Evolutionary conservation across 345 rosid genomes (phyloP), one percentile per base, ranked within the genome.

Genomic region (Dipteronia sinensis): DNA sequence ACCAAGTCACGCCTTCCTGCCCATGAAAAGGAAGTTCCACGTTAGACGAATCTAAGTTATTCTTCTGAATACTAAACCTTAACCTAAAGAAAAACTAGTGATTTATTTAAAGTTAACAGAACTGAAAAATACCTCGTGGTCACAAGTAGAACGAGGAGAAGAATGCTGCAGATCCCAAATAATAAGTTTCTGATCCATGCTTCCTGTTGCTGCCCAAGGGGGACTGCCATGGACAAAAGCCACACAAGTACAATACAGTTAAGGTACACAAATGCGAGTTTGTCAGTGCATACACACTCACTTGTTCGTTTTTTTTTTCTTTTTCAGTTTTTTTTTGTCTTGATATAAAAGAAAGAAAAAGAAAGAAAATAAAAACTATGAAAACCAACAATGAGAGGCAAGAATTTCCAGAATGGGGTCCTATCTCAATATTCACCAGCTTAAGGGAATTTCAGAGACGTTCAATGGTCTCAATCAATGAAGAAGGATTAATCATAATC

Each of bases 1-100:
- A 82, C 99, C 99, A 96, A 53, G 89, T 80, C 69, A 92, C 90
- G 69, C 94, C 98, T 15, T 86, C 98, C 99, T 92, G 90, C 72
- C 63, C 16, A 56, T 11, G 49, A 65, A 34, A 42, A 78, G 7
- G 44, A 44, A 42, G 20, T 38, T 65, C 76, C 23, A 34, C 44
- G 29, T 76, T 76, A 73, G 22, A 40, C 8, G 47, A 53, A 8
- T 16, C 12, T 6, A 31, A 49, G 70, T 65, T 75, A 9, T 29
- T 13, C 9, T 42, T 65, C 10, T 1, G 22, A 13, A 56, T 34
- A 42, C 51, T 7, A 34, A 11, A 22, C 44, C 40, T 44, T 44
- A 17, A 31, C 16, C 27, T n/a, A 6, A 61, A 7, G 22, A 62
- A n/a, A 20, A 38, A 56, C n/a, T 20, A 10, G 68, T 66, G 22